phyloP scores from a whole-genome alignment of 2,329 filamentous ascomycete species.

The Curvularia verruculosa region DNA sequence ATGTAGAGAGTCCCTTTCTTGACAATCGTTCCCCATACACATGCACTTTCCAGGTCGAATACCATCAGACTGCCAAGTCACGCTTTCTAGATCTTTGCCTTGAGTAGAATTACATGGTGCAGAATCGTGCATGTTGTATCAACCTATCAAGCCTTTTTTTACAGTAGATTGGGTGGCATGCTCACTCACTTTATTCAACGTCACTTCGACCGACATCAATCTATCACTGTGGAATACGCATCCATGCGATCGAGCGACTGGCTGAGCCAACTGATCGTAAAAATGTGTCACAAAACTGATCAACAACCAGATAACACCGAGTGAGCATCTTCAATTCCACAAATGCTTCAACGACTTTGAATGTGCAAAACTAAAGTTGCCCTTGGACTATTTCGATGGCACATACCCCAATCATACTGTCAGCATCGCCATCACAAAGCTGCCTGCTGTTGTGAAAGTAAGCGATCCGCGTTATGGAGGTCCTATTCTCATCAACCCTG shows the following conservation, averaged over 20 bases:
- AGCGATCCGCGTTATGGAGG: constrained; percentile 50
- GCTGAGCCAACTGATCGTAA: background rate
- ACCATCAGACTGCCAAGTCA: too few relatives aligned
- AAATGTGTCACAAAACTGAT: constrained; percentile 18
- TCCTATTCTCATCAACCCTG: constrained; percentile 52
- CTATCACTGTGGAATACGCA: background rate
- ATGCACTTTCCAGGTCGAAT: background rate
- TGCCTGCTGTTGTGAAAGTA: constrained; percentile 44
- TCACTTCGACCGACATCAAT: background rate
- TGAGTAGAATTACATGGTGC: background rate
- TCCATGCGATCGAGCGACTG: background rate
- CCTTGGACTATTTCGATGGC: constrained; percentile 48
- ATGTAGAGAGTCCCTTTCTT: constrained; percentile 20
- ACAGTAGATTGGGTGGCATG: constrained; percentile 3
- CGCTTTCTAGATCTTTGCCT: too few relatives aligned
- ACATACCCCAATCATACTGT: constrained; percentile 36
- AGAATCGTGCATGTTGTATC: background rate
- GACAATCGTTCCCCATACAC: constrained; percentile 5
- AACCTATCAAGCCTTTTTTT: background rate
- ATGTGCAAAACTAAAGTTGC: constrained; percentile 46
- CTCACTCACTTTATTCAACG: background rate
- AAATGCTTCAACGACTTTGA: constrained; percentile 40
- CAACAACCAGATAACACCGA: constrained; percentile 30
- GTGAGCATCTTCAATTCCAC: constrained; percentile 38
- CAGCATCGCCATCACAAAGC: constrained; percentile 41